Percentiles rank a stretch among this genome's conserved stretches.
Conservation (phyloP, 1,139 yeast species). For the Eremothecium gossypii region DNA sequence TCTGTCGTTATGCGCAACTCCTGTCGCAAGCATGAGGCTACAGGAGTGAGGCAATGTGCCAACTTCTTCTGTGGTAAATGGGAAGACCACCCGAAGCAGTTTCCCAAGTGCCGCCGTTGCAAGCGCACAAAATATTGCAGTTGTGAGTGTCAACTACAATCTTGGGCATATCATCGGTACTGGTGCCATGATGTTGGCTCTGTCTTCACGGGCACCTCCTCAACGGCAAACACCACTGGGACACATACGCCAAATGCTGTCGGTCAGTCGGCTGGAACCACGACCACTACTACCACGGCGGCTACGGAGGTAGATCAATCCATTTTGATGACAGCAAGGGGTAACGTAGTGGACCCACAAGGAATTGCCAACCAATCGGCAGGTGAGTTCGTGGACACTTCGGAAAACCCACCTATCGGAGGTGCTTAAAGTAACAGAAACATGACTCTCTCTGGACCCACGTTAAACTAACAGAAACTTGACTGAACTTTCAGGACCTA, state of each 20-base stretch:
- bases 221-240: slow-evolving; percentile 13
- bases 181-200: slow-evolving; percentile 54
- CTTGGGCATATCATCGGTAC: slow-evolving; percentile 89
- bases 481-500: background rate
- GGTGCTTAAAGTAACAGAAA: background rate
- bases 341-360: slow-evolving; percentile 5
- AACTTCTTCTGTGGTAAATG: slow-evolving; percentile 90
- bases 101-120: slow-evolving; percentile 90
- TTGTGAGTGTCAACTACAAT: slow-evolving; percentile 79
- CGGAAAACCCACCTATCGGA: slow-evolving; percentile 1
- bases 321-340: slow-evolving; percentile 6
- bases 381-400: slow-evolving; percentile 4
- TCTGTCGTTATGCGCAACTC: slow-evolving; percentile 95
- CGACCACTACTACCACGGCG: slow-evolving; percentile 8
- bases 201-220: slow-evolving; percentile 11
- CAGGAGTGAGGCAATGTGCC: slow-evolving; percentile 94
- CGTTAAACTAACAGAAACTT: background rate
- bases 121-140: slow-evolving; percentile 93
- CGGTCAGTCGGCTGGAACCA: slow-evolving; percentile 7
- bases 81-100: slow-evolving; percentile 85
- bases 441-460: background rate
- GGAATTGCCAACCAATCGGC: slow-evolving; percentile 4
- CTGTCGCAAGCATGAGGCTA: slow-evolving; percentile 82
- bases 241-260: slow-evolving; percentile 21
- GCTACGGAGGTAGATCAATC: slow-evolving; percentile 7